Evolutionary conservation across 352 stramenopile species (phyloP).

Genomic region (Globisporangium viniferum): DNA sequence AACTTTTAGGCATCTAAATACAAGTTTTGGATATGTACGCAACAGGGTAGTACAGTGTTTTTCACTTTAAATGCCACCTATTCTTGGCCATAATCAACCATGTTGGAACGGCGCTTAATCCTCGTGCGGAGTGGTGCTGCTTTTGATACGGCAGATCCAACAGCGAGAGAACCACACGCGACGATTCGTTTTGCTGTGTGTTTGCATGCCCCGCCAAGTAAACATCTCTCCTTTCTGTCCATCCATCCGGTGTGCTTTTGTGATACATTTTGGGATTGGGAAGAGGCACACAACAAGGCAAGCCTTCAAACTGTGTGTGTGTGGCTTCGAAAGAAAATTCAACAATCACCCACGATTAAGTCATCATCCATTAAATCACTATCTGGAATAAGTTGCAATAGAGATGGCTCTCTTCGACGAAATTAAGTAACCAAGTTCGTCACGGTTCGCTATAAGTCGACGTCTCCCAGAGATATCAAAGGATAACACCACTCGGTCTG

Average conservation of each 20-base stretch:
- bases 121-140: not conserved
- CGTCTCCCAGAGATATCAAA: not conserved
- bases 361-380: not conserved
- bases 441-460: not conserved
- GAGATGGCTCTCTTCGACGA: not conserved
- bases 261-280: not conserved
- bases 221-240: not conserved
- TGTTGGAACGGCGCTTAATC: not conserved
- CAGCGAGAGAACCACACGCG: not conserved
- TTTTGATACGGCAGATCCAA: not conserved
- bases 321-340: constrained; percentile 6
- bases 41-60: not conserved
- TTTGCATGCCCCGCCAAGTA: not conserved
- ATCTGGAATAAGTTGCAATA: not conserved
- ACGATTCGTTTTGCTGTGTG: not conserved
- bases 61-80: not conserved
- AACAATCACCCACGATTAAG: constrained; percentile 6
- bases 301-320: not conserved
- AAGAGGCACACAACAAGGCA: not conserved
- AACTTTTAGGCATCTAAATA: not conserved
- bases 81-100: not conserved
- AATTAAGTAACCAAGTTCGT: not conserved
- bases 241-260: not conserved
- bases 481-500: not conserved
- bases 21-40: not conserved